Percentiles rank a stretch among this genome's conserved stretches.
Conservation (phyloP, 2,329 filamentous ascomycete genomes). For the Fusarium tjaetaba region DNA sequence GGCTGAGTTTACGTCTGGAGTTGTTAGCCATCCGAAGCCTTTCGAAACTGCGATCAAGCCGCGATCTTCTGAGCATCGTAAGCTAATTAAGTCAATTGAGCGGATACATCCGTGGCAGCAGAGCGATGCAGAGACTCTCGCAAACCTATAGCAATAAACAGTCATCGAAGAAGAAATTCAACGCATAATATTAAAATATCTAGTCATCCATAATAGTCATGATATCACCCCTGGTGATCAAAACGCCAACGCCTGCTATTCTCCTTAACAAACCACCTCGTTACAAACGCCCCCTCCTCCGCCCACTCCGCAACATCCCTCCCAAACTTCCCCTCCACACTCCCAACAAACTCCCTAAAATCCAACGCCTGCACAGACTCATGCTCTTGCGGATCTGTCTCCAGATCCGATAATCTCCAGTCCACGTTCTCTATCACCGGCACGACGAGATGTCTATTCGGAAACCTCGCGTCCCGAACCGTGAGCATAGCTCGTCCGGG, state of each 20-base stretch:
- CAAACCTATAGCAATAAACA: not conserved
- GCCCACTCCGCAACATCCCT: slow-evolving; percentile 45
- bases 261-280: slow-evolving; percentile 50
- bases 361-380: slow-evolving; percentile 41
- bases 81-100: slow-evolving; percentile 17
- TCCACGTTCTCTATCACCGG: slow-evolving; percentile 47
- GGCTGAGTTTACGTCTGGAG: slow-evolving; percentile 18
- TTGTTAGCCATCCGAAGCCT: slow-evolving; percentile 24
- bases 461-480: slow-evolving; percentile 47
- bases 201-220: slow-evolving; percentile 7
- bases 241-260: slow-evolving; percentile 49
- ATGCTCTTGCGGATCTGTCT: slow-evolving; percentile 42
- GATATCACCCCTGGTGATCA: slow-evolving; percentile 26
- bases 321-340: slow-evolving; percentile 41
- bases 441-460: slow-evolving; percentile 45
- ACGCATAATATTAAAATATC: slow-evolving; percentile 18
- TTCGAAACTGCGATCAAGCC: slow-evolving; percentile 19
- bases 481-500: slow-evolving; percentile 48
- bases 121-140: not conserved
- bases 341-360: slow-evolving; percentile 38
- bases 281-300: slow-evolving; percentile 47
- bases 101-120: slow-evolving; percentile 22
- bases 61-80: slow-evolving; percentile 7
- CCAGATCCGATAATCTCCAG: slow-evolving; percentile 46
- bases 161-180: not conserved